Conservation (phyloP, 805 yeast species). For the Saccharomycopsis malanga region DNA sequence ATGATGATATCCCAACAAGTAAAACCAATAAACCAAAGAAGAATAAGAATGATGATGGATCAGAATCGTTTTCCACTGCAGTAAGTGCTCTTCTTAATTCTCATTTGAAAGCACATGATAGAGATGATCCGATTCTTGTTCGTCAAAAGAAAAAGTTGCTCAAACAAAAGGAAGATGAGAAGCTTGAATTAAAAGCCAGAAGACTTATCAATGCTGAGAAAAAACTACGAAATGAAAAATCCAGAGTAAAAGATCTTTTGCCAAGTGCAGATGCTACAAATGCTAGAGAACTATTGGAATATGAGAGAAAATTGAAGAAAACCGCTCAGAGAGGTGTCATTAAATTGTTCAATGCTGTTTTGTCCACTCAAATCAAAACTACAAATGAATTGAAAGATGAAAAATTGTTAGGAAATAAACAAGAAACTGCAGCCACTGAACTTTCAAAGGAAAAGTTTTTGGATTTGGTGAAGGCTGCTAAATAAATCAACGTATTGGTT, state of each 20-base stretch:
- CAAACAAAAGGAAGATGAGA: conserved; percentile 71
- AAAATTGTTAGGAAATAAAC: conserved; percentile 34
- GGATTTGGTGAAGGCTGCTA: conserved; percentile 80
- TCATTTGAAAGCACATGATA: conserved; percentile 77
- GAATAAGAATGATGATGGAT: conserved; percentile 59
- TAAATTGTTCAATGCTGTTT: conserved; percentile 73
- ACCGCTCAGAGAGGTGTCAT: conserved; percentile 87
- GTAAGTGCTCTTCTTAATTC: conserved; percentile 79
- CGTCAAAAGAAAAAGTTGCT: conserved; percentile 63
- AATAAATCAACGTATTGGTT: conserved; percentile 5
- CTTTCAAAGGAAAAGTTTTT: conserved; percentile 84
- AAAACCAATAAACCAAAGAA: conserved; percentile 48
- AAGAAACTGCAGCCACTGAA: conserved; percentile 62
- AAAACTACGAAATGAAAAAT: conserved; percentile 56
- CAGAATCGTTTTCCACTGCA: conserved; percentile 72
- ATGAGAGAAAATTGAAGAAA: conserved; percentile 64
- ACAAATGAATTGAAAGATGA: conserved; percentile 35
- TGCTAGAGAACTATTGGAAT: conserved; percentile 51
- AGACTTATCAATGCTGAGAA: conserved; percentile 64
- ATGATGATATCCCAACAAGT: conserved; percentile 33
- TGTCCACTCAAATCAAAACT: conserved; percentile 59
- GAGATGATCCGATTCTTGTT: conserved; percentile 85
- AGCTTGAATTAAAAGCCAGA: conserved; percentile 78
- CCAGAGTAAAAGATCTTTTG: conserved; percentile 54
- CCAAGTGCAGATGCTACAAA: conserved; percentile 43